These are phyloP conservation scores for Pseudonitzschia delicatissima DNA, from an alignment of 108 stramenopile species.

Conservation along the genomic window DNA sequence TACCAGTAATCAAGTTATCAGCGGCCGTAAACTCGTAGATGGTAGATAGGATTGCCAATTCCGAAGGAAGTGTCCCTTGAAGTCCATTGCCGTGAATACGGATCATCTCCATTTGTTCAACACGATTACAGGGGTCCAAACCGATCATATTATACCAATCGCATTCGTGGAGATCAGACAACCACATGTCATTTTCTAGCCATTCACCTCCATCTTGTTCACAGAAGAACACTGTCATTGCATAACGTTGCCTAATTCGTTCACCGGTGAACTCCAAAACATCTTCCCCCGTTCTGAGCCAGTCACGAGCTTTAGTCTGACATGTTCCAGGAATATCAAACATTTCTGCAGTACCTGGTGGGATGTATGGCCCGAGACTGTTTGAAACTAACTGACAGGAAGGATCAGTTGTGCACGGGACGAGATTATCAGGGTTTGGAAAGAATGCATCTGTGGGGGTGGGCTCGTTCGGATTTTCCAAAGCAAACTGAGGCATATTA, in stretches of 20 bases:
- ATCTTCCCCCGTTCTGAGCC: slow-evolving; percentile 46
- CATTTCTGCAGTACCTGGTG: slow-evolving; percentile 29
- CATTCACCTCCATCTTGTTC: slow-evolving; percentile 51
- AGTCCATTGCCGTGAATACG: slow-evolving; percentile 43
- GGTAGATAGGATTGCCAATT: slow-evolving; percentile 42
- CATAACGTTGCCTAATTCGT: slow-evolving; percentile 46
- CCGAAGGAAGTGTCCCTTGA: slow-evolving; percentile 43
- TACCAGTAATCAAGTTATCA: slow-evolving; percentile 44
- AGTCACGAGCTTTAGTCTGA: slow-evolving; percentile 45
- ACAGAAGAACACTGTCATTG: slow-evolving; percentile 46
- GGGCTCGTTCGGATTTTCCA: slow-evolving; percentile 7
- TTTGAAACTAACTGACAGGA: slow-evolving; percentile 36
- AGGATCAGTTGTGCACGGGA: slow-evolving; percentile 35
- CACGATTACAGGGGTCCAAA: slow-evolving; percentile 44
- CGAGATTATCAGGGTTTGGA: slow-evolving; percentile 17
- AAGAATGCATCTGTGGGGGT: slow-evolving; percentile 25
- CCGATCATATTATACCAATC: slow-evolving; percentile 49
- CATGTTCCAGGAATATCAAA: slow-evolving; percentile 45
- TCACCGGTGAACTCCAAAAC: slow-evolving; percentile 41
- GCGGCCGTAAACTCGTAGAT: slow-evolving; percentile 45
- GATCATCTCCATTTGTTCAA: slow-evolving; percentile 41
- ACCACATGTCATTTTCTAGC: slow-evolving; percentile 44
- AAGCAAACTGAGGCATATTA: slow-evolving; percentile 2
- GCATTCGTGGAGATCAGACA: slow-evolving; percentile 50
- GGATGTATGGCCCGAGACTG: slow-evolving; percentile 27